Base-by-base conservation (phyloP, 768 basidiomycete genomes). In the Agaricus sinodeliciosus region DNA sequence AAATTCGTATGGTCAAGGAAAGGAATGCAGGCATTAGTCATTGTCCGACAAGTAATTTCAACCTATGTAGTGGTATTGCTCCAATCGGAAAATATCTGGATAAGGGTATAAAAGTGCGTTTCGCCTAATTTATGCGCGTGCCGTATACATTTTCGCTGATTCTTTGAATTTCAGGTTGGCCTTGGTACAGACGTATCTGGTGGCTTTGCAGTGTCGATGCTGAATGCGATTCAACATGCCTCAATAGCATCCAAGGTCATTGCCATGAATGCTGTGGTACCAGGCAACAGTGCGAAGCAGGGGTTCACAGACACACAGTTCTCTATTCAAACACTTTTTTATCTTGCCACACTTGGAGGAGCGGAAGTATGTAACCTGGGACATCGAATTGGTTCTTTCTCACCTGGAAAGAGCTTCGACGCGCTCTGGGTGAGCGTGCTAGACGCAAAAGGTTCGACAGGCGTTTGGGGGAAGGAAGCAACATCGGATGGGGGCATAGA, bases 131-230 rank as follows among this genome's bases (percentile, higher is more conserved):
- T 6, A 41, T 36, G 7, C 11, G 34, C 31, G 19, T 27, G 11
- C 43, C 16, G 16, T 41, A 31, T 31, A 31, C 31, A 31, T 8
- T 31, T 31, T 31, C 11, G 31, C 31, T 49, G 49, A 12, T 31
- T 28, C 8, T 18, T 18, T 43, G 48, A 39, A 40, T 40, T 43
- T 27, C 55, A 94, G 92, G 90, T 97, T 56, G 92, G 93, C 15
- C 72, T 98, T n/a, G 95, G 95, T 2, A 94, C 94, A 48, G 93
- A 95, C 63, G 84, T 89, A 49, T 87, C 91, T 1, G 95, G 95
- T 9, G 94, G 95, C 3, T 90, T 82, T 66, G 81, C 80, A 9
- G 75, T 84, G 3, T 94, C 92, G 4, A 87, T 97, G 55, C 73
- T 96, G 55, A 79, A 75, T 19, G 75, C 78, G 13, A 76, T 94